Conservation (phyloP, 352 stramenopile genomes). For the Phytophthora litchii region DNA sequence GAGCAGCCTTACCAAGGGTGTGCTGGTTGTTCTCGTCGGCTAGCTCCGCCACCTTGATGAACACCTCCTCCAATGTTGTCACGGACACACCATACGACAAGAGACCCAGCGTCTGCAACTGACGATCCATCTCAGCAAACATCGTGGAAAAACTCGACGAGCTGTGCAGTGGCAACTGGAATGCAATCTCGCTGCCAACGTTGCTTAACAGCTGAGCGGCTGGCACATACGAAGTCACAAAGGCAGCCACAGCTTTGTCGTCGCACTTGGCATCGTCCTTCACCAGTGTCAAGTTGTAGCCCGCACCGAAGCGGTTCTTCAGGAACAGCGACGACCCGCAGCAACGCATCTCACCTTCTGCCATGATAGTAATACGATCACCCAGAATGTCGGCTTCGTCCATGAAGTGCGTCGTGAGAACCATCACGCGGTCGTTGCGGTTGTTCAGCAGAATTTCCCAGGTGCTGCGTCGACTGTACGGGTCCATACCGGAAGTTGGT, state of each 20-base stretch:
- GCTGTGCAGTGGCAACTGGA: constrained; percentile 55
- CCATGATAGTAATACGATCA: constrained; percentile 84
- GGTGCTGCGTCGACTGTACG: constrained; percentile 92
- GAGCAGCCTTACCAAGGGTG: constrained; percentile 30
- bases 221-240: constrained; percentile 37
- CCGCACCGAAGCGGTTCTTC: constrained; percentile 67
- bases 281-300: constrained; percentile 67
- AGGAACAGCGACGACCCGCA: constrained; percentile 76
- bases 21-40: constrained; percentile 39
- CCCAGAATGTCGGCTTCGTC: constrained; percentile 85
- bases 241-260: constrained; percentile 29
- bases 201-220: constrained; percentile 54
- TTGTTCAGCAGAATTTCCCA: constrained; percentile 63
- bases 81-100: constrained; percentile 76
- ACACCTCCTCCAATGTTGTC: constrained; percentile 78
- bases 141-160: constrained; percentile 53
- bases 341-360: constrained; percentile 64
- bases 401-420: constrained; percentile 96
- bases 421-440: constrained; percentile 9
- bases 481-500: constrained; percentile 94
- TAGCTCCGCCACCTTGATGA: constrained; percentile 64
- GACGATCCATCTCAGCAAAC: constrained; percentile 56
- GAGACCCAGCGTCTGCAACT: constrained; percentile 41
- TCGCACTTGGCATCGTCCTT: constrained; percentile 43
- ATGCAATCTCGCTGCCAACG: constrained; percentile 66